phyloP scores from a whole-genome alignment of 2,329 filamentous ascomycete species.

The Ramularia collo-cygni region DNA sequence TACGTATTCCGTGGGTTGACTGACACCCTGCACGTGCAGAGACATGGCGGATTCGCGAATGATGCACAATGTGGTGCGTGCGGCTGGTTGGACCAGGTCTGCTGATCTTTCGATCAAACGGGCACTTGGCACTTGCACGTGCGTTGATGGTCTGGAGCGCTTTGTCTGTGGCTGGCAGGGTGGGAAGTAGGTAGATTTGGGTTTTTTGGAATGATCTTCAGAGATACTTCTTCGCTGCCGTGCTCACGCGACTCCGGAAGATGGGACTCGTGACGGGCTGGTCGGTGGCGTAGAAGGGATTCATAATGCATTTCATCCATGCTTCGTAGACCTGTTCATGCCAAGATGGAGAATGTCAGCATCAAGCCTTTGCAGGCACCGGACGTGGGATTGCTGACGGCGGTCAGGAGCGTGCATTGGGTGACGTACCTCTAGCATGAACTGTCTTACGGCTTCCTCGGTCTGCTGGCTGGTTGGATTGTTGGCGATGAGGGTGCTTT shows the following conservation, averaged over 20 bases:
- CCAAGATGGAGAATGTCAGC: slow-evolving; percentile 3
- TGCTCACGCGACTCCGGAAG: slow-evolving; percentile 73
- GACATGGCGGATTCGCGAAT: too few species aligned
- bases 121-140: too few species aligned
- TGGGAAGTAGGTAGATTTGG: too few species aligned
- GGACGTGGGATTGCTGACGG: not conserved
- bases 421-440: slow-evolving; percentile 65
- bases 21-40: too few species aligned
- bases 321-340: slow-evolving; percentile 69
- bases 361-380: not conserved
- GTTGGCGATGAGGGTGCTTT: slow-evolving; percentile 32
- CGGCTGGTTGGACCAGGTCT: too few species aligned
- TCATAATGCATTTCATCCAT: slow-evolving; percentile 97
- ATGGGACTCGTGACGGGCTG: slow-evolving; percentile 80
- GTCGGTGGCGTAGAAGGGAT: slow-evolving; percentile 83
- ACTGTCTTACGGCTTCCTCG: slow-evolving; percentile 90
- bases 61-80: too few species aligned
- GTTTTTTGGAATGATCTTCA: slow-evolving; percentile 12
- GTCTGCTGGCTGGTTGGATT: slow-evolving; percentile 86
- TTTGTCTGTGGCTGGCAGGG: too few species aligned
- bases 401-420: not conserved
- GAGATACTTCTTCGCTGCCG: slow-evolving; percentile 71
- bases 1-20: too few species aligned
- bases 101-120: too few species aligned
- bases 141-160: too few species aligned